phyloP scores from a whole-genome alignment of 2,329 filamentous ascomycete genomes.

The Tolypocladium tundrense region DNA sequence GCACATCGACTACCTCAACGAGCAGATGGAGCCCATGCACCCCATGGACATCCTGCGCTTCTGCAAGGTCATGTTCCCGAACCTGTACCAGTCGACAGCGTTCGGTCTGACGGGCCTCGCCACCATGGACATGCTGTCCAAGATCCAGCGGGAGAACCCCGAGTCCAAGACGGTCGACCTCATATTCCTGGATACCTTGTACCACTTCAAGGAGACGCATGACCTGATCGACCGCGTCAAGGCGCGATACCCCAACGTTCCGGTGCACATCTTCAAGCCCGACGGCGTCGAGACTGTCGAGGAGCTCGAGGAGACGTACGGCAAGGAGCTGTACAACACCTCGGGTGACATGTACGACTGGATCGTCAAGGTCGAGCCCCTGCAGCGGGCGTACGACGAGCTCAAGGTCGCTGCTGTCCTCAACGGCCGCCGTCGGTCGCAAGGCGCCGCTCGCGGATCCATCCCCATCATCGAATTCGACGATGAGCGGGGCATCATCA shows the following conservation, averaged over 20 bases:
- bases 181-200: constrained; percentile 76
- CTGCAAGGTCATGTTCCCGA: constrained; percentile 83
- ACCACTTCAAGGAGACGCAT: constrained; percentile 73
- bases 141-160: constrained; percentile 55
- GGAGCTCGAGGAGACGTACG: constrained; percentile 76
- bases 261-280: constrained; percentile 84
- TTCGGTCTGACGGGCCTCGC: constrained; percentile 74
- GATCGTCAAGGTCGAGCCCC: constrained; percentile 94
- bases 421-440: constrained; percentile 82
- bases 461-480: constrained; percentile 90
- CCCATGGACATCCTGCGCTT: constrained; percentile 88
- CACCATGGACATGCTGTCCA: constrained; percentile 77
- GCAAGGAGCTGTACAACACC: constrained; percentile 72
- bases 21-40: constrained; percentile 76
- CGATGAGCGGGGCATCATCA: constrained; percentile 77
- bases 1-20: constrained; percentile 85
- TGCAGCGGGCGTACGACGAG: constrained; percentile 80
- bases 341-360: constrained; percentile 92
- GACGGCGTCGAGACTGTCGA: constrained; percentile 59
- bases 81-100: constrained; percentile 77
- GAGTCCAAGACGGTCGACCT: constrained; percentile 50
- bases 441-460: constrained; percentile 84
- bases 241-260: constrained; percentile 65
- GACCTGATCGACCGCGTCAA: constrained; percentile 64
- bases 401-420: constrained; percentile 83